phyloP scores from a whole-genome alignment of 2,329 filamentous ascomycete species.

The Botrytis fabae region DNA sequence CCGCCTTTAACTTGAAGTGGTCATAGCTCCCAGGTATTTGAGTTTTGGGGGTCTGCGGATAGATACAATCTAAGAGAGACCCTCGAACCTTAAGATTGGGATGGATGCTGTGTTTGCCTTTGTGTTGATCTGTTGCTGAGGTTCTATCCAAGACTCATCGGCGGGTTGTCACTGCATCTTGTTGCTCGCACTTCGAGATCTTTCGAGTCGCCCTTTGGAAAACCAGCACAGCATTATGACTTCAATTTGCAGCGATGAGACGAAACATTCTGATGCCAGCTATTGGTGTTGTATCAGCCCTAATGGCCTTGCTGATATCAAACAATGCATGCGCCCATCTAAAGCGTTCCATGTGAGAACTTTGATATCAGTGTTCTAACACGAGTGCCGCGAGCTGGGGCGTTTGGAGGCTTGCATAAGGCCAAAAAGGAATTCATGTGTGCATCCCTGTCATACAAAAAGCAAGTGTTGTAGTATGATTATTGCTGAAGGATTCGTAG shows the following conservation, averaged over 20 bases:
- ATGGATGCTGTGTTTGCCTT: neutral
- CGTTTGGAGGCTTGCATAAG: neutral
- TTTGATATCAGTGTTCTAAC: neutral
- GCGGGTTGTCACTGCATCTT: neutral
- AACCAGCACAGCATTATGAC: neutral
- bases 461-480: neutral
- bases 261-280: neutral
- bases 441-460: neutral
- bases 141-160: neutral
- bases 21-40: slow-evolving; percentile 6
- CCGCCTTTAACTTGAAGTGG: slow-evolving; percentile 8
- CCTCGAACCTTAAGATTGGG: neutral
- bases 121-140: neutral
- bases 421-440: neutral
- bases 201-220: neutral
- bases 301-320: neutral
- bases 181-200: neutral
- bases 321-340: neutral
- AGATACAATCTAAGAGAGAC: neutral
- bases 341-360: neutral
- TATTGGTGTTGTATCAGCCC: neutral
- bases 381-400: neutral
- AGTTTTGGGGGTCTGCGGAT: neutral
- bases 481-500: neutral
- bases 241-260: neutral